Percentiles rank a stretch among this genome's conserved stretches.
These are phyloP conservation scores for Zasmidium citrigriseum DNA, from an alignment of 2,329 filamentous ascomycete species.

Conservation along the genomic window DNA sequence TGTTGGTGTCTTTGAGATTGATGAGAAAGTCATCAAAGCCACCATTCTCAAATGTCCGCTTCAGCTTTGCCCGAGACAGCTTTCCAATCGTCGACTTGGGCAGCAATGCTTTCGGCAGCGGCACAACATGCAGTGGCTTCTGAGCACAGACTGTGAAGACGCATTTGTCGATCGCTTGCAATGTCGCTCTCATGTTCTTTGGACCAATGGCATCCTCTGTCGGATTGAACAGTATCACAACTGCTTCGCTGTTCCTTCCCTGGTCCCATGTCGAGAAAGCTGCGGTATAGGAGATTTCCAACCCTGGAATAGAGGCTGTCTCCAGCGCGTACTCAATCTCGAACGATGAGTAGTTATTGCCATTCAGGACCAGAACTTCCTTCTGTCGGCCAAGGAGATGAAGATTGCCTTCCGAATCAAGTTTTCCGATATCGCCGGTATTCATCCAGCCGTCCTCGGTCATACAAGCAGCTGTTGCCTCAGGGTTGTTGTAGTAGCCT, in stretches of 20 bases:
- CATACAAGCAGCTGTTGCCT: constrained; percentile 38
- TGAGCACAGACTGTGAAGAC: constrained; percentile 22
- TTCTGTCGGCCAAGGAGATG: constrained; percentile 24
- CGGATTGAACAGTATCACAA: constrained; percentile 25
- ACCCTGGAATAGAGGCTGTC: constrained; percentile 13
- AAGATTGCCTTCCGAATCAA: constrained; percentile 24
- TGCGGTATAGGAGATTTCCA: constrained; percentile 20
- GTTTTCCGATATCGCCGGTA: constrained; percentile 23
- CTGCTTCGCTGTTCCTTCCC: constrained; percentile 19
- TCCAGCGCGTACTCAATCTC: constrained; percentile 27
- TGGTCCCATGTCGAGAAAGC: constrained; percentile 25
- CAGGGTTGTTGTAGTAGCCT: constrained; percentile 35
- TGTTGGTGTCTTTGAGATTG: not conserved
- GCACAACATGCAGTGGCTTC: constrained; percentile 20
- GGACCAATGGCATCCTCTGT: constrained; percentile 22
- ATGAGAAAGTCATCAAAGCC: constrained; percentile 17
- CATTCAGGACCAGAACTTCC: constrained; percentile 27
- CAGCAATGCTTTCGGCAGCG: constrained; percentile 20
- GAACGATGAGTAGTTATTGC: constrained; percentile 25
- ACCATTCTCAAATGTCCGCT: constrained; percentile 18
- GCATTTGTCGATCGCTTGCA: constrained; percentile 19
- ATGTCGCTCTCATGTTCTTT: constrained; percentile 13
- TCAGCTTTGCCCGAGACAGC: constrained; percentile 24
- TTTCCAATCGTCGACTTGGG: constrained; percentile 28
- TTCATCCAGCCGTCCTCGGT: constrained; percentile 41